Conservation (phyloP, 2,329 filamentous ascomycete genomes). For the Nigrospora osmanthi region DNA sequence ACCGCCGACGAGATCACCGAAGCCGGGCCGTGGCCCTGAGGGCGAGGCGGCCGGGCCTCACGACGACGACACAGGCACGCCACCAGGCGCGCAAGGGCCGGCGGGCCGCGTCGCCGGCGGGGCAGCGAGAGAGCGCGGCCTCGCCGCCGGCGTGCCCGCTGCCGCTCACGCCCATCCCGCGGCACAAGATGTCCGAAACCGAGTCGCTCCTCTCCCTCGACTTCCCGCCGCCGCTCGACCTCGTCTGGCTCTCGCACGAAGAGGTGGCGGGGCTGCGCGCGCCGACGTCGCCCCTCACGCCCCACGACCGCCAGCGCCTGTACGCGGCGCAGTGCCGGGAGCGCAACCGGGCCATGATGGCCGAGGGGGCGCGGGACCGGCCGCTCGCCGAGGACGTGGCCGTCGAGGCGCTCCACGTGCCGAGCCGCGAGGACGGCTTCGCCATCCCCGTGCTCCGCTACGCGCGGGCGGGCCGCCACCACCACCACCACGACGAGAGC, state of each 20-base stretch:
- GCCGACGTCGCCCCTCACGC: slow-evolving; percentile 16
- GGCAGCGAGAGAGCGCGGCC: too few relatives aligned
- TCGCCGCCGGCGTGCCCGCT: too few relatives aligned
- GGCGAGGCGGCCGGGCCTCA: too few relatives aligned
- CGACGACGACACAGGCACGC: too few relatives aligned
- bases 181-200: too few relatives aligned
- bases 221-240: slow-evolving; percentile 26
- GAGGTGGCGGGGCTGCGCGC: slow-evolving; percentile 16
- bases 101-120: too few relatives aligned
- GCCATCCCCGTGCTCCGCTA: slow-evolving; percentile 29
- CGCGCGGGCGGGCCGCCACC: slow-evolving; percentile 7
- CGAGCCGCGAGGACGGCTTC: slow-evolving; percentile 23
- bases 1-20: too few relatives aligned
- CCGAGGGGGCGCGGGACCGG: slow-evolving; percentile 24
- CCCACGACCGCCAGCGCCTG: slow-evolving; percentile 25
- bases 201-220: too few relatives aligned
- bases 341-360: slow-evolving; percentile 26
- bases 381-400: slow-evolving; percentile 25
- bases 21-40: too few relatives aligned
- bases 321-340: slow-evolving; percentile 33
- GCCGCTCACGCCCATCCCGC: too few relatives aligned
- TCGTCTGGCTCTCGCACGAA: slow-evolving; percentile 32
- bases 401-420: slow-evolving; percentile 17
- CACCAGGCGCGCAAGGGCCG: too few relatives aligned
- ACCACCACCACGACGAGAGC: slow-evolving; percentile 3